Base-by-base conservation (phyloP, 2,329 filamentous ascomycete genomes). In the Colletotrichum nymphaeae region DNA sequence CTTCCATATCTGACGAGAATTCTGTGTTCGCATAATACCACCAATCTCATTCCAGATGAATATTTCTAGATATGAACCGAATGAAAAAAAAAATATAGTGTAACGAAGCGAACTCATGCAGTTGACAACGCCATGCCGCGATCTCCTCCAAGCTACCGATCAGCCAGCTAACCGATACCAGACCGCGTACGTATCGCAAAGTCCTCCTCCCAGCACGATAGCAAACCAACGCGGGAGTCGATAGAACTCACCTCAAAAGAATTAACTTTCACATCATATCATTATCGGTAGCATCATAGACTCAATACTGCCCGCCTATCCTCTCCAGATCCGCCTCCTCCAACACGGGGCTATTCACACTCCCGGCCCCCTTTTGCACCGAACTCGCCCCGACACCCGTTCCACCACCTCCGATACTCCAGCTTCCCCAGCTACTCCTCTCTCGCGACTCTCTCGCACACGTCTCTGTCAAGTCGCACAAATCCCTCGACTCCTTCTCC, bases 361-460 rank as follows among this genome's bases (percentile, higher is more conserved):
- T 75, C 62, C 46, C 76, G 53, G n/a, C 64, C 46, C 32, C 55
- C 59, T 63, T 69, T 19, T 75, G 63, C 46, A 68, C 59, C 6
- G 72, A 73, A 30, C 55, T 55, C 57, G 26, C 5, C 12, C 57
- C 63, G 12, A 66, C 26, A 4, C 58, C 66, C 22, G 66, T 57
- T 0, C 58, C 72, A 2, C 58, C 60, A n/a, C 57, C 52, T 11
- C 37, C 53, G 2, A 66, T 75, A 63, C 78, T 76, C 79, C 81
- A 82, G 63, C 80, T 82, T 1, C 81, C 81, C 81, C 81, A 82
- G 64, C 82, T 82, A 35, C 78, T 79, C 6, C 79, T 81, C 46
- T 79, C 79, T 7, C 78, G 75, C 19, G 76, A 72, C 22, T 82
- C 79, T n/a, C 75, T 76, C 9, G 74, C 77, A n/a, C 79, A 80